These are phyloP conservation scores for Yamadazyma diddensiae DNA, from an alignment of 1,139 yeast genomes.

Conservation along the genomic window DNA sequence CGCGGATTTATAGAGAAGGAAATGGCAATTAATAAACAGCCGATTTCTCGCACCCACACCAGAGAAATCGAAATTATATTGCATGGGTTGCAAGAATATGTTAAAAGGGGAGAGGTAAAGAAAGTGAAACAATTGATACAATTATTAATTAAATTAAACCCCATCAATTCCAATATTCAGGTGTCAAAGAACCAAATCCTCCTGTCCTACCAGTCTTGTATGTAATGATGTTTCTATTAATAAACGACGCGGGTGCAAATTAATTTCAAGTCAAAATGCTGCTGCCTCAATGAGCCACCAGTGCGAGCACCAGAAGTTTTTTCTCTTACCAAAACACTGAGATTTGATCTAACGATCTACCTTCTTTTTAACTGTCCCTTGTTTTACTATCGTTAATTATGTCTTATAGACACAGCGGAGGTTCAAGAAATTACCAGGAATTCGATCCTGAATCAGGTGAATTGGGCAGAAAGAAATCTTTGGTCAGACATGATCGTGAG, in stretches of 20 bases:
- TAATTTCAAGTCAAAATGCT: slow-evolving; percentile 1
- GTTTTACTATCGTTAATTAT: slow-evolving; percentile 3
- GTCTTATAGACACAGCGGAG: slow-evolving; percentile 16
- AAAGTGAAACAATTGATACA: background rate
- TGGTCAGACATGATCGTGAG: slow-evolving; percentile 79
- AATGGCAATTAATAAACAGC: slow-evolving; percentile 26
- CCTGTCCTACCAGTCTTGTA: no score
- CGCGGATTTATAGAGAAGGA: slow-evolving; percentile 36
- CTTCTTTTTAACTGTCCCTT: no score
- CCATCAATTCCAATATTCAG: no score
- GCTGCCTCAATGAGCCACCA: slow-evolving; percentile 2
- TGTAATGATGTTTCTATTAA: background rate
- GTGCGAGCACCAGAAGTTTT: slow-evolving; percentile 6
- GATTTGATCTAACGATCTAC: background rate
- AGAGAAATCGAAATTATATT: slow-evolving; percentile 29
- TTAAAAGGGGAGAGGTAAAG: slow-evolving; percentile 2
- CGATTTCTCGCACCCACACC: slow-evolving; percentile 36
- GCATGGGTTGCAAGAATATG: slow-evolving; percentile 20
- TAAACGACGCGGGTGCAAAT: background rate
- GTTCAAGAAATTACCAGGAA: slow-evolving; percentile 31
- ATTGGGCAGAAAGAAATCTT: slow-evolving; percentile 56
- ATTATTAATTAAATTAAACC: slow-evolving; percentile 1
- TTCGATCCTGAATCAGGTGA: slow-evolving; percentile 52
- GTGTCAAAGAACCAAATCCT: no score
- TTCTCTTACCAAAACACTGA: no score